phyloP scores from a whole-genome alignment of 352 stramenopile genomes.

The Phytopythium litorale region DNA sequence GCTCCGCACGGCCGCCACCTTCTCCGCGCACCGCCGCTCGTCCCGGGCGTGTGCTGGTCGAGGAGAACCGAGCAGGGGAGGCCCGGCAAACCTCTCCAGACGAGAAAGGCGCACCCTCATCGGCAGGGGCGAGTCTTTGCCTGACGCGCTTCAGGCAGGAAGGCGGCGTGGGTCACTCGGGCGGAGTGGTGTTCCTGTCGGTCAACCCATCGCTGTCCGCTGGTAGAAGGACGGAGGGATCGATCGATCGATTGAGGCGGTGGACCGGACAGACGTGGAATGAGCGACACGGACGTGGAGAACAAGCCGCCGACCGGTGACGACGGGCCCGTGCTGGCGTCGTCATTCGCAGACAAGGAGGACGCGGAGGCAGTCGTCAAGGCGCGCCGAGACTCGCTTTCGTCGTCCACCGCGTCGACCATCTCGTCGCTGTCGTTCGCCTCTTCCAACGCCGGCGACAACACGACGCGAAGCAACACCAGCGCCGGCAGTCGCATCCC shows the following conservation, averaged over 20 bases:
- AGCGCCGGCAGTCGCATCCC: slow-evolving; percentile 8
- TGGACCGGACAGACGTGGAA: neutral
- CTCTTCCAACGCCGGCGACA: slow-evolving; percentile 12
- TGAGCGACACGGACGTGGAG: slow-evolving; percentile 7
- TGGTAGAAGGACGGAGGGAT: neutral
- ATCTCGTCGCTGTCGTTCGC: slow-evolving; percentile 13
- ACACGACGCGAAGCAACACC: neutral
- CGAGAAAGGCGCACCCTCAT: slow-evolving; percentile 2
- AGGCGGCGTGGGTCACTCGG: neutral
- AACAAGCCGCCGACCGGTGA: slow-evolving; percentile 4
- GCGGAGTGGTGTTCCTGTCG: neutral
- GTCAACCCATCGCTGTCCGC: neutral
- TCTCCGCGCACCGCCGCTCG: neutral
- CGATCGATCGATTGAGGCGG: neutral
- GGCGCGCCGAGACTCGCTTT: slow-evolving; percentile 27
- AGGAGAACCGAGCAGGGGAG: neutral
- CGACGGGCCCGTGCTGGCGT: neutral
- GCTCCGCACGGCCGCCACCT: neutral
- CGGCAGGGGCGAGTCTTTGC: slow-evolving; percentile 3
- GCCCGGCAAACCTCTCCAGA: neutral
- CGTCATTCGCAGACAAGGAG: slow-evolving; percentile 7
- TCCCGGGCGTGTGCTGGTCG: neutral
- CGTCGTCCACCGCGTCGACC: slow-evolving; percentile 24
- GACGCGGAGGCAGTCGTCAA: slow-evolving; percentile 14
- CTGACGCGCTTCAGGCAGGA: neutral